phyloP scores from a whole-genome alignment of 176 grass and related monocot genomes.

The Alloteropsis semialata region DNA sequence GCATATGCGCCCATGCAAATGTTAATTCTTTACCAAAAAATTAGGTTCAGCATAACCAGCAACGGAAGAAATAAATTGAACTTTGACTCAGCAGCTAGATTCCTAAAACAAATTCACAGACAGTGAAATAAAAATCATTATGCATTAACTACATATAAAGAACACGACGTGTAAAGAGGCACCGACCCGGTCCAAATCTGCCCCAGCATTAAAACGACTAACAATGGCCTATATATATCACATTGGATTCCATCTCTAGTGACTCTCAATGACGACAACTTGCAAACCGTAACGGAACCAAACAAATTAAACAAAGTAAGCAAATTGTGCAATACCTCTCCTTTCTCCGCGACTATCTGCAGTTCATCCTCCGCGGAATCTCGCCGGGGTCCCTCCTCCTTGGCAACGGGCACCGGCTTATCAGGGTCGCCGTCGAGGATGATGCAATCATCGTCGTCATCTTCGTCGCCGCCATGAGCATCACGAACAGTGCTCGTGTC shows the following conservation, averaged over 20 bases:
- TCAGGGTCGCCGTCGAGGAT: slow-evolving; percentile 64
- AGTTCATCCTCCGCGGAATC: slow-evolving; percentile 57
- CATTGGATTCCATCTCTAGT: neutral
- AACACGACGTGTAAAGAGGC: neutral
- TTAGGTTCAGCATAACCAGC: neutral
- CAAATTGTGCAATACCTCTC: slow-evolving; percentile 47
- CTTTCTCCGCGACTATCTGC: slow-evolving; percentile 72
- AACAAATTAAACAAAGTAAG: neutral
- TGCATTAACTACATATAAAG: neutral
- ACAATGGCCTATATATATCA: neutral
- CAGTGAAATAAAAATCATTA: neutral
- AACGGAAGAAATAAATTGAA: neutral
- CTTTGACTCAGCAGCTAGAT: neutral
- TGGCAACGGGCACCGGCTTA: slow-evolving; percentile 16
- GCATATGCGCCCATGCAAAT: too few species aligned
- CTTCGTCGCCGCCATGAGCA: neutral
- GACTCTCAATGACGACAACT: neutral
- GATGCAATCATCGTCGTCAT: slow-evolving; percentile 54
- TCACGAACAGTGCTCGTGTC: slow-evolving; percentile 7
- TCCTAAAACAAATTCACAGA: neutral
- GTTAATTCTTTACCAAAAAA: too few species aligned
- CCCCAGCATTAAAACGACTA: neutral
- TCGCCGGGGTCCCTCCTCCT: slow-evolving; percentile 4
- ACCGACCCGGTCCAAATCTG: neutral
- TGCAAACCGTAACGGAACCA: neutral